Evolutionary conservation across 805 yeast genomes (phyloP).

Genomic region (Candida ulmi): DNA sequence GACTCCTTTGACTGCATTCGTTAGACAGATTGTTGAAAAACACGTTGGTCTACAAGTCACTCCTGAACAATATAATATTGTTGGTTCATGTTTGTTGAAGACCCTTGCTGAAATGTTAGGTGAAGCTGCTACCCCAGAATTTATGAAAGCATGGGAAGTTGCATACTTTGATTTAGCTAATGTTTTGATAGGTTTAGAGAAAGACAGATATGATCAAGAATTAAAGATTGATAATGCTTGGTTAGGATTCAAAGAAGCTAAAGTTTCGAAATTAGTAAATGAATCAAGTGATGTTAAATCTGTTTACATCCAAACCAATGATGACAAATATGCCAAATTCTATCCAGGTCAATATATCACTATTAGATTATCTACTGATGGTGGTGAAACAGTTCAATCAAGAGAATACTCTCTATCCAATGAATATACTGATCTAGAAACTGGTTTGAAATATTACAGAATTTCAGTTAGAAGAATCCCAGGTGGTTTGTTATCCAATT

Average conservation of each 20-base stretch:
- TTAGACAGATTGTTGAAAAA: conserved; percentile 54
- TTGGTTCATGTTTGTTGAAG: conserved; percentile 49
- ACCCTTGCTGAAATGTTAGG: conserved; percentile 54
- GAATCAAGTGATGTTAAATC: conserved; percentile 47
- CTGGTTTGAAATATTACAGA: conserved; percentile 34
- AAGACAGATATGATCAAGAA: conserved; percentile 34
- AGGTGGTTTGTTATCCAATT: conserved; percentile 46
- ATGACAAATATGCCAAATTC: conserved; percentile 31
- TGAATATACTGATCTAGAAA: conserved; percentile 17
- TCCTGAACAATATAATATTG: conserved; percentile 63
- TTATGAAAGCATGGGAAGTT: conserved; percentile 56
- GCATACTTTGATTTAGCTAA: conserved; percentile 65
- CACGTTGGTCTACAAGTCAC: conserved; percentile 59
- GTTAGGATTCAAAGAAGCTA: conserved; percentile 54
- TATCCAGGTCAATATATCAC: conserved; percentile 37
- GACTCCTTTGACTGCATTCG: conserved; percentile 45
- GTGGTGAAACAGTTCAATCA: conserved; percentile 35
- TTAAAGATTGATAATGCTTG: conserved; percentile 35
- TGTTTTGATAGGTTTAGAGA: conserved; percentile 51
- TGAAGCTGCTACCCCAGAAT: conserved; percentile 50
- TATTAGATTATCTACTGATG: conserved; percentile 28
- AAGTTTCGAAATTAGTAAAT: conserved; percentile 32
- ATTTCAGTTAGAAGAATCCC: conserved; percentile 49
- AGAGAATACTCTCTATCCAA: conserved; percentile 59
- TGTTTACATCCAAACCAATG: conserved; percentile 42